Percentiles rank a stretch among this genome's conserved stretches.
These are phyloP conservation scores for Citrus unshiu DNA, from an alignment of 345 rosid genomes.

Conservation along the genomic window DNA sequence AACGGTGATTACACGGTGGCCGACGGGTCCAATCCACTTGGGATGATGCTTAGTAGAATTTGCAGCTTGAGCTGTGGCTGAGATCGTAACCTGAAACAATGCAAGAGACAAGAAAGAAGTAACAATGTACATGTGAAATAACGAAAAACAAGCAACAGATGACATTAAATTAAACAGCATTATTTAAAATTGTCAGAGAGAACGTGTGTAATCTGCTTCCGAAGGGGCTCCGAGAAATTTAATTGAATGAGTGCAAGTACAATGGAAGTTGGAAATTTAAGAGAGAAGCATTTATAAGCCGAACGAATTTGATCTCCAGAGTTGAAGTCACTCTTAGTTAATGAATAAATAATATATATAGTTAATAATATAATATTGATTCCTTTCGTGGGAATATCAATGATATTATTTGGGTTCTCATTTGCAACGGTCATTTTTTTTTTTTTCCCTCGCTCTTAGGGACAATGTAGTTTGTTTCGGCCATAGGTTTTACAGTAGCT, in stretches of 20 bases:
- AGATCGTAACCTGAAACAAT: slow-evolving; percentile 29
- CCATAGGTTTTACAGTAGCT: slow-evolving; percentile 8
- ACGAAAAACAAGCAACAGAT: slow-evolving; percentile 17
- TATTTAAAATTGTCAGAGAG: slow-evolving; percentile 5
- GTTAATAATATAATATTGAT: too few relatives aligned
- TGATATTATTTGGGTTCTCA: not conserved
- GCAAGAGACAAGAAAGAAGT: slow-evolving; percentile 24
- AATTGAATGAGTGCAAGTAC: not conserved
- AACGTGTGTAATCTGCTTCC: not conserved
- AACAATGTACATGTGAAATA: slow-evolving; percentile 19
- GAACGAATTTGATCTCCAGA: not conserved
- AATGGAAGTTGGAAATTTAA: not conserved
- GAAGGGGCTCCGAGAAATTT: not conserved
- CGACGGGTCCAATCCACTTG: slow-evolving; percentile 76
- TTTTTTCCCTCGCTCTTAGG: slow-evolving; percentile 10
- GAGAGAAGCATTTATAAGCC: not conserved
- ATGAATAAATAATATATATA: not conserved
- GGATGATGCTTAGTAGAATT: slow-evolving; percentile 43
- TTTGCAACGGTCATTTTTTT: slow-evolving; percentile 45
- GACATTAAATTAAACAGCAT: slow-evolving; percentile 33
- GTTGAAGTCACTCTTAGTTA: not conserved
- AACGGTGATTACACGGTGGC: slow-evolving; percentile 70
- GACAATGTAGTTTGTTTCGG: slow-evolving; percentile 6
- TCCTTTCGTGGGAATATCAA: not conserved
- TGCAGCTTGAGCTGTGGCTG: slow-evolving; percentile 7